Evolutionary conservation across 2,329 filamentous ascomycete species (phyloP).

Genomic region (Penicillium sp.): DNA sequence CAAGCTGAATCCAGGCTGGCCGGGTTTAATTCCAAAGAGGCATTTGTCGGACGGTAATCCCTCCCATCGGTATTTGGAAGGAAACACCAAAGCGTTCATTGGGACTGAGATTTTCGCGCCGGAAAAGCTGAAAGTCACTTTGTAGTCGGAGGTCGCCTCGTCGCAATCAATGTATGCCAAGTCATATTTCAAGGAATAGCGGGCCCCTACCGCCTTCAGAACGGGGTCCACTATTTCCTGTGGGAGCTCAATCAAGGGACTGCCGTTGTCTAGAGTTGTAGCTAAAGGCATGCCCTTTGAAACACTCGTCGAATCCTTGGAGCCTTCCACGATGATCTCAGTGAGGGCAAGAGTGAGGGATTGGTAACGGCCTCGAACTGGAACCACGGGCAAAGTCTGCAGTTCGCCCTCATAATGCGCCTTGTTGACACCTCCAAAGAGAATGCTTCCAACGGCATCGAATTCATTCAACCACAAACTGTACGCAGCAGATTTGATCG

Average conservation of each 20-base stretch:
- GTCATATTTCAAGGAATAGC: neutral
- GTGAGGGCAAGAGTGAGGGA: neutral
- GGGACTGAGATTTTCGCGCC: neutral
- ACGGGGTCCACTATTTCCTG: neutral
- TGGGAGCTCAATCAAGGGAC: neutral
- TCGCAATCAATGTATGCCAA: neutral
- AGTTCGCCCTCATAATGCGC: neutral
- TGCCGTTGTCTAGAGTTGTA: neutral
- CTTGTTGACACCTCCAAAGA: conserved; percentile 38
- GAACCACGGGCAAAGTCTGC: neutral
- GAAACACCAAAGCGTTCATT: neutral
- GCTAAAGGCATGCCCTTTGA: neutral
- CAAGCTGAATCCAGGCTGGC: conserved; percentile 49
- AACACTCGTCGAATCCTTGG: neutral
- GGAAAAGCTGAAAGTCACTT: neutral
- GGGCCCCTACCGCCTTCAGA: neutral
- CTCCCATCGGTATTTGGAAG: too few species aligned
- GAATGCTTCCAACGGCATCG: conserved; percentile 55
- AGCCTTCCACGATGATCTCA: neutral
- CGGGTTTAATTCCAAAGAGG: neutral
- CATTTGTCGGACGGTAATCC: neutral
- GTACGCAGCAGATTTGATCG: conserved; percentile 61
- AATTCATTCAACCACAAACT: conserved; percentile 68
- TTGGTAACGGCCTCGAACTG: neutral
- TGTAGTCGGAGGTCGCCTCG: neutral